Evolutionary conservation across 495 filamentous ascomycete genomes (phyloP).

Genomic region (Xylaria palmicola): DNA sequence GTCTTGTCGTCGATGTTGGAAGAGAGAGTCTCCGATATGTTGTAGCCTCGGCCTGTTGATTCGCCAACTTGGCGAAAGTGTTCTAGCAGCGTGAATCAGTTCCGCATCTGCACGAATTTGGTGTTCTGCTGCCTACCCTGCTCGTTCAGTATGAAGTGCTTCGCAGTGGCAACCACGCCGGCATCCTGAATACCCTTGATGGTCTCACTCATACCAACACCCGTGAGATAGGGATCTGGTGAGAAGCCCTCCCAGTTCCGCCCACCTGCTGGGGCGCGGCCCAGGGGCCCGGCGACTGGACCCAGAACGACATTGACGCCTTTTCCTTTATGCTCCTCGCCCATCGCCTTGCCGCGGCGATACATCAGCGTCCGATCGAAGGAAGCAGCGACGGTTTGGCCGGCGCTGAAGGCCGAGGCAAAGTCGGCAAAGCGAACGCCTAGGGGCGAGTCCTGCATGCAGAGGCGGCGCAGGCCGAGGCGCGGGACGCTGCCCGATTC

Average conservation of each 20-base stretch:
- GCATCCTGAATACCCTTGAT: constrained; percentile 81
- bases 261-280: constrained; percentile 72
- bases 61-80: constrained; percentile 80
- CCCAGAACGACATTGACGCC: constrained; percentile 85
- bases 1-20: constrained; percentile 91
- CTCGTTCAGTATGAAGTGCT: constrained; percentile 77
- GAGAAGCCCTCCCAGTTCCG: constrained; percentile 87
- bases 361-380: constrained; percentile 72
- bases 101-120: neutral
- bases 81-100: constrained; percentile 42
- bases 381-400: constrained; percentile 78
- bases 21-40: constrained; percentile 64
- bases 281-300: constrained; percentile 85
- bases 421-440: constrained; percentile 78
- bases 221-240: constrained; percentile 75
- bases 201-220: constrained; percentile 68
- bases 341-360: constrained; percentile 74
- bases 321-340: constrained; percentile 74
- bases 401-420: constrained; percentile 76
- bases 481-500: constrained; percentile 69
- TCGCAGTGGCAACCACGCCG: constrained; percentile 77
- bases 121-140: constrained; percentile 36
- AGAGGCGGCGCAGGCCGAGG: constrained; percentile 77
- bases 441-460: constrained; percentile 87
- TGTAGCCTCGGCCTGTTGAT: constrained; percentile 59